Evolutionary conservation across 2,329 filamentous ascomycete species (phyloP).

Genomic region (Xylaria sp.): DNA sequence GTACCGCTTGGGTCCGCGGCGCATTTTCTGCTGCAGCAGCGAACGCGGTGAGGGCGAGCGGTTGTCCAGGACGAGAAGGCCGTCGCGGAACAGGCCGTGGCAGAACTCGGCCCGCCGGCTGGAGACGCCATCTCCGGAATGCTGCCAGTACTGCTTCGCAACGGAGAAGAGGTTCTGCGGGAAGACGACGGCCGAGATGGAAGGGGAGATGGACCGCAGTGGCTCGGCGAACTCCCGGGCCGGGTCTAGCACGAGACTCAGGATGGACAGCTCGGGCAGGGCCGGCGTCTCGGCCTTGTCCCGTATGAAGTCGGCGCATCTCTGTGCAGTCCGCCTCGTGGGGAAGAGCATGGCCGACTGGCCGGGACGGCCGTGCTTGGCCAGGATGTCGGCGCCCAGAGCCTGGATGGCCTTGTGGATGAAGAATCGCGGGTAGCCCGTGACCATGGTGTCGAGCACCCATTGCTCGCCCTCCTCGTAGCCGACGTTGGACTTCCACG

Average conservation of each 20-base stretch:
- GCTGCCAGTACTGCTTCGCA: conserved; percentile 98
- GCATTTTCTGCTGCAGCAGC: conserved; percentile 52
- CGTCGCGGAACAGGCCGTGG: conserved; percentile 76
- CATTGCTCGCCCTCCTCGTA: conserved; percentile 94
- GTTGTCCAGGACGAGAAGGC: conserved; percentile 60
- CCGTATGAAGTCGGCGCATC: conserved; percentile 79
- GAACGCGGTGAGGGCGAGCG: conserved; percentile 43
- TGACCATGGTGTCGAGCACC: conserved; percentile 86
- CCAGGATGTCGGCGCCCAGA: conserved; percentile 75
- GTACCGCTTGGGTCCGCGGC: conserved; percentile 84
- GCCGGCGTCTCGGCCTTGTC: conserved; percentile 66
- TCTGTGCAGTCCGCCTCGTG: conserved; percentile 72
- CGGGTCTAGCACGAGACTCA: conserved; percentile 73
- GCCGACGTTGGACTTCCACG: conserved; percentile 89
- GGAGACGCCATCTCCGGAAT: conserved; percentile 91
- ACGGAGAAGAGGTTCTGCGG: conserved; percentile 72
- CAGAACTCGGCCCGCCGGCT: conserved; percentile 94
- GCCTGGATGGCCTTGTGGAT: conserved; percentile 84
- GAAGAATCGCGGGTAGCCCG: conserved; percentile 96
- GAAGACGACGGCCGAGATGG: conserved; percentile 77
- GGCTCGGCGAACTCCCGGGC: conserved; percentile 62
- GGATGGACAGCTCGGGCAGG: conserved; percentile 60
- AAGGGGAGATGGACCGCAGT: conserved; percentile 66
- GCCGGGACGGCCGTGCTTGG: conserved; percentile 68
- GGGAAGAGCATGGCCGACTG: conserved; percentile 87